Base-by-base conservation (phyloP, 352 stramenopile species). In the Pythium utonaiense region DNA sequence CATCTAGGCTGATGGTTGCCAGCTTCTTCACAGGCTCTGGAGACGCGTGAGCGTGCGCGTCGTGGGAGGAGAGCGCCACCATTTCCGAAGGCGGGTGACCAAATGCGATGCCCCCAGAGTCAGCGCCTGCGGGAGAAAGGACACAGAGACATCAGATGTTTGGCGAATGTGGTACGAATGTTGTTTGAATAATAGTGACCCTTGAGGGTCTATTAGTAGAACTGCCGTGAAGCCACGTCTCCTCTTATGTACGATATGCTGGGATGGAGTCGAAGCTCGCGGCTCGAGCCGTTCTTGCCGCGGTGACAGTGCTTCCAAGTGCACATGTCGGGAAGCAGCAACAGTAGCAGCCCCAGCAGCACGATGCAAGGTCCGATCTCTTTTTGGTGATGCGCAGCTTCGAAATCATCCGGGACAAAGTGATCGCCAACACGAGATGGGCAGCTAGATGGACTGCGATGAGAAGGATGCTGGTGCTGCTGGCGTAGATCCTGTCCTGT, bases 1-100 rank as follows among this genome's bases (percentile, higher is more conserved):
- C 22, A 27, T 62, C 33, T 21, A 62, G 33, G 22, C 40, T 49
- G 16, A 62, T 49, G 30, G 55, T 49, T 14, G 52, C 42, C 28
- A 62, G 55, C 44, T 42, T 50, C 24, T 41, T n/a, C 0, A 22
- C 19, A 8, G 14, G 30, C 14, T 62, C 55, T 30, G 31, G 55
- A 6, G 44, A 31, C 21, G 45, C 44, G 44, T 12, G 17, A 9
- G n/a, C n/a, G 40, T 19, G 55, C 45, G 44, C 45, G 27, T 30
- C 41, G n/a, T 48, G 19, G 6, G 42, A 31, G 30, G 55, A 62
- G 4, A 55, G 27, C 3, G 55, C 55, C 3, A 55, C 55, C 55
- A 62, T 62, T 52, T 21, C 34, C 19, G 24, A 31, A 13, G 8
- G 30, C 14, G 22, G 9, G 24, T 17, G 44, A 34, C 25, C 44